These are phyloP conservation scores for Monosporascus ibericus DNA, from an alignment of 2,329 filamentous ascomycete genomes.

Conservation along the genomic window DNA sequence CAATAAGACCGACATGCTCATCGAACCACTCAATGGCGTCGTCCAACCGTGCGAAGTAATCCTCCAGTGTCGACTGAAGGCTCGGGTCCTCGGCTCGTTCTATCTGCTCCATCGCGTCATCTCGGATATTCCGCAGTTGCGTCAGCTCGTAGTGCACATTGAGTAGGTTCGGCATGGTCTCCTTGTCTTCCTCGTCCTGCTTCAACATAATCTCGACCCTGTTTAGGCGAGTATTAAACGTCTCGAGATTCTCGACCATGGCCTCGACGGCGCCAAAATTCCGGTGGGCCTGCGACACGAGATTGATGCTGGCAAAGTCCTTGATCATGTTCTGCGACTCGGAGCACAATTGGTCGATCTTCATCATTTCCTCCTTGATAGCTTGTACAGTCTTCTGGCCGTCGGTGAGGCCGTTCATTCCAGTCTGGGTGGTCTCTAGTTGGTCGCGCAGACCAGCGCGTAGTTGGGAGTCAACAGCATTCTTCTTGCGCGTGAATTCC, in stretches of 20 bases:
- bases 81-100: slow-evolving; percentile 66
- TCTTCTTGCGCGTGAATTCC: slow-evolving; percentile 93
- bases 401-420: slow-evolving; percentile 82
- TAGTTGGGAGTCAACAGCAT: slow-evolving; percentile 82
- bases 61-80: slow-evolving; percentile 75
- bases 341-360: slow-evolving; percentile 94
- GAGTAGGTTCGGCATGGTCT: slow-evolving; percentile 88
- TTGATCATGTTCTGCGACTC: slow-evolving; percentile 97
- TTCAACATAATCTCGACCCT: slow-evolving; percentile 72
- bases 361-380: slow-evolving; percentile 98
- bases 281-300: slow-evolving; percentile 87
- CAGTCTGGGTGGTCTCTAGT: slow-evolving; percentile 87
- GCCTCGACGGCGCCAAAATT: slow-evolving; percentile 92
- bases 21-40: slow-evolving; percentile 91
- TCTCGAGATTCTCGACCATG: slow-evolving; percentile 87
- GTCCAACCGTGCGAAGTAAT: slow-evolving; percentile 84
- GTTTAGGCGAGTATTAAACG: slow-evolving; percentile 71
- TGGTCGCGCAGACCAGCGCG: slow-evolving; percentile 85
- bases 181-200: slow-evolving; percentile 77
- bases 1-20: slow-evolving; percentile 83
- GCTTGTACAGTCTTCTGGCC: slow-evolving; percentile 86
- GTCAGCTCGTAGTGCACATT: slow-evolving; percentile 89
- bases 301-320: slow-evolving; percentile 89
- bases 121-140: slow-evolving; percentile 84
- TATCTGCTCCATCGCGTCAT: slow-evolving; percentile 96